These are phyloP conservation scores for Chenopodium formosanum DNA, from an alignment of 148 eudicot genomes.

Conservation along the genomic window DNA sequence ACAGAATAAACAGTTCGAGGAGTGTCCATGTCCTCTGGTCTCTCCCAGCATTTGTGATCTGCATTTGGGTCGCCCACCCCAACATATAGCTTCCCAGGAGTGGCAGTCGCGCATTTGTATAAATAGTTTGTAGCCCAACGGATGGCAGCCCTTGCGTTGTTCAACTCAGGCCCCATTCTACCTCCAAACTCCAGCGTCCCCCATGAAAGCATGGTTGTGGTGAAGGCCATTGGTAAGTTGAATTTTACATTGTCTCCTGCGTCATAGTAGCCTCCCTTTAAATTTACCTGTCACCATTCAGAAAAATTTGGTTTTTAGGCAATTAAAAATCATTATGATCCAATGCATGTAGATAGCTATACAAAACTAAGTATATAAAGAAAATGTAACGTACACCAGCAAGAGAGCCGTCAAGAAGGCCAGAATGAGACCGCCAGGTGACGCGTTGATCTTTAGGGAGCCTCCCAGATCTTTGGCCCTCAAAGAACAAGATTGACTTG, in stretches of 20 bases:
- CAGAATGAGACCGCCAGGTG: conserved; percentile 65
- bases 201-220: conserved; percentile 57
- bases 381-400: conserved; percentile 51
- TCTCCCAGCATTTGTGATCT: conserved; percentile 86
- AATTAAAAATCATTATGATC: neutral
- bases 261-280: conserved; percentile 87
- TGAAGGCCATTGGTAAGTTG: conserved; percentile 89
- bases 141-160: conserved; percentile 49
- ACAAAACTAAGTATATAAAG: neutral
- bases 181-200: conserved; percentile 60
- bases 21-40: conserved; percentile 98
- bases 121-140: conserved; percentile 88
- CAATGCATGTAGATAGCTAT: neutral
- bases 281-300: conserved; percentile 56
- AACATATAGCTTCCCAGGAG: conserved; percentile 69
- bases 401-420: conserved; percentile 55
- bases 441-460: conserved; percentile 46
- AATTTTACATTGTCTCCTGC: conserved; percentile 97
- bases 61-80: conserved; percentile 89
- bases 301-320: neutral
- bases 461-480: conserved; percentile 85
- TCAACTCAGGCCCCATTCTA: conserved; percentile 56
- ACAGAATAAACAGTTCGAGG: conserved; percentile 58
- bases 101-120: conserved; percentile 71
- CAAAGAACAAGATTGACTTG: conserved; percentile 79